Conservation (phyloP, 176 grass and related monocot genomes). For the Coix lacrymajobi region DNA sequence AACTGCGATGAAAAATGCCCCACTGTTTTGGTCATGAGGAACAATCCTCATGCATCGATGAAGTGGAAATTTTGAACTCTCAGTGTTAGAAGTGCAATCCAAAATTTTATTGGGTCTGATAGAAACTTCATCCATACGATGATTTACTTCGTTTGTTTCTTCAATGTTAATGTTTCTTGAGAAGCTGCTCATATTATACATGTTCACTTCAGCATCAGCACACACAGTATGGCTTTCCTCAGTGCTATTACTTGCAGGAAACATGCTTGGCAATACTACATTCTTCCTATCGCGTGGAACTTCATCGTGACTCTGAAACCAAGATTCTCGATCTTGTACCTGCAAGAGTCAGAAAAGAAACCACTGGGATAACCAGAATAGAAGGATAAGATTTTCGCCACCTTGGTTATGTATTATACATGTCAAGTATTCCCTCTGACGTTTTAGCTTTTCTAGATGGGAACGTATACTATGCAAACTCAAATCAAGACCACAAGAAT, state of each 20-base stretch:
- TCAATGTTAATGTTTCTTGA: constrained; percentile 15
- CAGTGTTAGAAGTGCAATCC: background rate
- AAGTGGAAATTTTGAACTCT: constrained; percentile 59
- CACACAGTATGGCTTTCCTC: constrained; percentile 13
- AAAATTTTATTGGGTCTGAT: background rate
- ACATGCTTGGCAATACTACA: constrained; percentile 83
- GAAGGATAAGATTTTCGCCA: background rate
- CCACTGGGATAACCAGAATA: background rate
- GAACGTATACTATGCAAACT: too few species aligned
- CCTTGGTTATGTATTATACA: constrained; percentile 3
- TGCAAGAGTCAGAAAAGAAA: constrained; percentile 31
- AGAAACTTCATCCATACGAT: constrained; percentile 21
- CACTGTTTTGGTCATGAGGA: constrained; percentile 87
- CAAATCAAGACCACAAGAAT: too few species aligned
- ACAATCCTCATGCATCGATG: constrained; percentile 83
- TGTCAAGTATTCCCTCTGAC: too few species aligned
- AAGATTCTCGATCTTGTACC: constrained; percentile 76
- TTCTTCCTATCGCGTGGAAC: constrained; percentile 53
- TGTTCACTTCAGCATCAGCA: constrained; percentile 13
- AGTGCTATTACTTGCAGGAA: constrained; percentile 57
- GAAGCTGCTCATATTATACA: background rate
- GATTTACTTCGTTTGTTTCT: constrained; percentile 14
- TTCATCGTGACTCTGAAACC: constrained; percentile 65
- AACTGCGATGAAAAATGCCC: constrained; percentile 96
- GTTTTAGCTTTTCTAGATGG: too few species aligned